Conservation (phyloP, 2,329 filamentous ascomycete genomes). For the Ophiostoma australiae region DNA sequence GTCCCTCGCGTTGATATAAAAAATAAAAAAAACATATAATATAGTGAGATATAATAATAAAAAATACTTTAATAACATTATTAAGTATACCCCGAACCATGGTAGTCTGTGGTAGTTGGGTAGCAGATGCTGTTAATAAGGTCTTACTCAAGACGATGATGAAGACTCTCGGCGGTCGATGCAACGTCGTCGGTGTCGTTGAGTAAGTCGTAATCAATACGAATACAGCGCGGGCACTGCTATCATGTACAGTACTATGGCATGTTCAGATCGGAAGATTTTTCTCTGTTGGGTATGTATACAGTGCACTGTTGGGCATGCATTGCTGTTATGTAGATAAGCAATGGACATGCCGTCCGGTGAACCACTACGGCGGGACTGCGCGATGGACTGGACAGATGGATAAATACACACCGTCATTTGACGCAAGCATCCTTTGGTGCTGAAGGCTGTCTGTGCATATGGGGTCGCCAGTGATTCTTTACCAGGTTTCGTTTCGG, state of each 20-base stretch:
- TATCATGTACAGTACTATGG: no score
- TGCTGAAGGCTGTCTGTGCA: neutral
- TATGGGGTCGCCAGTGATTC: neutral
- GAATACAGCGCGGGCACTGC: neutral
- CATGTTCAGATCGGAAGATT: neutral
- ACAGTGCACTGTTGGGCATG: neutral
- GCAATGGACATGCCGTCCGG: neutral
- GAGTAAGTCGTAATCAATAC: slow-evolving; percentile 1
- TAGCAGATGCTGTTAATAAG: neutral
- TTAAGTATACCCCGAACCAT: neutral
- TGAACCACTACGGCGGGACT: slow-evolving; percentile 5
- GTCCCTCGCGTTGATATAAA: no score
- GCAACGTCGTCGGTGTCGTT: neutral
- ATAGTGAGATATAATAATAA: no score
- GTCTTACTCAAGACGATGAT: neutral
- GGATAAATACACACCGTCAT: slow-evolving; percentile 5
- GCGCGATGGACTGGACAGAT: neutral
- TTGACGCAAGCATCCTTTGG: neutral
- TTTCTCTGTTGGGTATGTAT: neutral
- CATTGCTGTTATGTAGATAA: neutral
- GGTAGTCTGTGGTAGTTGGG: neutral
- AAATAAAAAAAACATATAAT: no score
- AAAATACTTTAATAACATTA: no score
- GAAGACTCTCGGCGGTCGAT: neutral
- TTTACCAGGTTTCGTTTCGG: neutral